Evolutionary conservation across 1,284 basidiomycete genomes (phyloP).

Genomic region (Chalciporus piperatoides): DNA sequence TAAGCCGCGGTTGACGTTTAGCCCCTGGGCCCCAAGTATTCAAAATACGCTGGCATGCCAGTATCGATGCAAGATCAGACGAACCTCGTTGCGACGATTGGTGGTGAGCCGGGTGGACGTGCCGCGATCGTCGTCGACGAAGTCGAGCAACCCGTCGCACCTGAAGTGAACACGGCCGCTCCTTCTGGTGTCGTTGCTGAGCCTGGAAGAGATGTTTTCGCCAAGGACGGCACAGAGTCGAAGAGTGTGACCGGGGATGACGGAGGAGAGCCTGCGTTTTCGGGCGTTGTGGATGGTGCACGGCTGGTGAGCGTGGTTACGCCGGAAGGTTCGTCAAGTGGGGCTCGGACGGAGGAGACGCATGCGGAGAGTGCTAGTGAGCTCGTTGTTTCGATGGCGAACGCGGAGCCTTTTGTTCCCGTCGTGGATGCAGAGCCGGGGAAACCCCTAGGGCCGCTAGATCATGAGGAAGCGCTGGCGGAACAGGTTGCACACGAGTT

Average conservation of each 20-base stretch:
- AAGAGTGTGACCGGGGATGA: constrained; percentile 18
- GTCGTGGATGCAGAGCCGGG: neutral
- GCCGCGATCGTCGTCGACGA: constrained; percentile 47
- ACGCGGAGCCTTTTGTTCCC: neutral
- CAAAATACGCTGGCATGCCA: constrained; percentile 43
- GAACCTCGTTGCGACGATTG: constrained; percentile 39
- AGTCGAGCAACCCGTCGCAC: constrained; percentile 9
- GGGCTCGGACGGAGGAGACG: neutral
- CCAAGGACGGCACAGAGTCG: constrained; percentile 33
- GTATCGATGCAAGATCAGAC: constrained; percentile 40
- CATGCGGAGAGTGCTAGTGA: neutral
- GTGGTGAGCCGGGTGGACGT: constrained; percentile 45
- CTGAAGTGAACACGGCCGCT: constrained; percentile 38
- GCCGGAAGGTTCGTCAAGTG: neutral
- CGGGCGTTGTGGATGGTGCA: constrained; percentile 7
- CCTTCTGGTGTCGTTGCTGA: constrained; percentile 53
- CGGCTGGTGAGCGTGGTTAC: constrained; percentile 19
- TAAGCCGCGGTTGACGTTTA: neutral
- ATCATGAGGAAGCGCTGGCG: constrained; percentile 47
- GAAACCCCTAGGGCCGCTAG: constrained; percentile 38
- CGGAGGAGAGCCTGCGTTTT: neutral
- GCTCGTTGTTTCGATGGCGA: constrained; percentile 3
- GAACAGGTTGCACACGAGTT: constrained; percentile 53
- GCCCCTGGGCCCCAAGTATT: constrained; percentile 40
- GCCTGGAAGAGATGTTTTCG: constrained; percentile 69